Evolutionary conservation across 345 rosid species (phyloP).

Genomic region (Barbarea vulgaris): DNA sequence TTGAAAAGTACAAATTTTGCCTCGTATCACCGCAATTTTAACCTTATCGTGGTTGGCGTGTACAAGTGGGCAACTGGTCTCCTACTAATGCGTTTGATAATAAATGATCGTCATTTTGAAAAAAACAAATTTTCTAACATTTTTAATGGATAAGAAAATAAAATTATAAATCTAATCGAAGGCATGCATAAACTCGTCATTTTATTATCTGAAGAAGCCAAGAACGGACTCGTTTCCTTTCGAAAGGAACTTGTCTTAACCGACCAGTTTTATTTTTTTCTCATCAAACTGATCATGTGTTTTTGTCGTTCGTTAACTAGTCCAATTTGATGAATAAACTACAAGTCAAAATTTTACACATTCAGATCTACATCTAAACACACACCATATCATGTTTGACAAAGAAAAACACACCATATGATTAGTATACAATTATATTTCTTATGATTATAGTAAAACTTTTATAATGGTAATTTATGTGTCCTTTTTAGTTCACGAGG

Average conservation of each 20-base stretch:
- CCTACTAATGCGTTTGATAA: constrained; percentile 36
- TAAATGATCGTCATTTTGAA: constrained; percentile 21
- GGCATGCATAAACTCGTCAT: background rate
- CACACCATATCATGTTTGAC: background rate
- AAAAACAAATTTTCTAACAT: background rate
- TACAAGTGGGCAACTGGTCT: constrained; percentile 44
- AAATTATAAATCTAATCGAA: background rate
- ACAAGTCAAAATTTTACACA: background rate
- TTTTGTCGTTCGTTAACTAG: constrained; percentile 2
- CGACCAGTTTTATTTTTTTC: background rate
- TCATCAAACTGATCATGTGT: constrained; percentile 4
- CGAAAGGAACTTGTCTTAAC: constrained; percentile 15
- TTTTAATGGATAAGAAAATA: constrained; percentile 13
- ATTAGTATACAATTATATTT: background rate
- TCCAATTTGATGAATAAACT: background rate
- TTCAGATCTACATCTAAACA: constrained; percentile 6
- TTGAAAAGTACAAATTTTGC: constrained; percentile 5
- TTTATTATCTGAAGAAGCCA: background rate
- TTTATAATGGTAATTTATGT: background rate
- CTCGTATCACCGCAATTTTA: background rate
- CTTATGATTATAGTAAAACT: background rate
- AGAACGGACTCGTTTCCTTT: constrained; percentile 2
- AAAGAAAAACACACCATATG: background rate
- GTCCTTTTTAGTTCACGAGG: background rate
- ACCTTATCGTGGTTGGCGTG: constrained; percentile 39